Conservation (phyloP, 768 basidiomycete species). For the Leccinum imitatum region DNA sequence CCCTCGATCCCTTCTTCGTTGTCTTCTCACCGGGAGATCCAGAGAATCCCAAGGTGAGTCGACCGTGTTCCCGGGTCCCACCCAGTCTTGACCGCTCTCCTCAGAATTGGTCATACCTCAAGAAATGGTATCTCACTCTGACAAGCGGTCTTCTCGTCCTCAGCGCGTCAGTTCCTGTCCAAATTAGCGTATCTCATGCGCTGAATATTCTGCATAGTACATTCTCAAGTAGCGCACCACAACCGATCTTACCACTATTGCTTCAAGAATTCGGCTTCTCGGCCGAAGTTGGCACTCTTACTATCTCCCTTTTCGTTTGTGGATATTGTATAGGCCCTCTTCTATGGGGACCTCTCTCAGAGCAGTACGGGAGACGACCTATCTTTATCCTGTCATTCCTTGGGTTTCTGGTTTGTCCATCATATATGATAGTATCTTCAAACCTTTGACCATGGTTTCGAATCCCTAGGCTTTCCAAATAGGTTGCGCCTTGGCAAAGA, state of each 20-base stretch:
- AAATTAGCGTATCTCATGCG: not conserved
- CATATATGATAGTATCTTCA: not conserved
- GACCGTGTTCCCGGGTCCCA: not conserved
- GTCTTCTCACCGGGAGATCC: constrained; percentile 38
- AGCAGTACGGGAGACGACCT: constrained; percentile 57
- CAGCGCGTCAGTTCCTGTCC: constrained; percentile 44
- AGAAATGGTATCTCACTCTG: constrained; percentile 54
- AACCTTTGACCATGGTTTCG: not conserved
- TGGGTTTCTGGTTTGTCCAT: constrained; percentile 46
- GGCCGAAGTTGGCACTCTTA: constrained; percentile 50
- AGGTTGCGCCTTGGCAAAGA: constrained; percentile 59
- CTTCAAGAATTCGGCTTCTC: constrained; percentile 49
- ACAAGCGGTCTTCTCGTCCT: constrained; percentile 50
- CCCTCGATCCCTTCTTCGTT: constrained; percentile 32
- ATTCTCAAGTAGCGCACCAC: constrained; percentile 61
- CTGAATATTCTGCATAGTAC: constrained; percentile 39
- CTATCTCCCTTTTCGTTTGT: constrained; percentile 62
- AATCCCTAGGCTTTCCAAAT: constrained; percentile 53
- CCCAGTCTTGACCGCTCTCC: constrained; percentile 2
- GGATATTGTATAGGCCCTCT: constrained; percentile 68
- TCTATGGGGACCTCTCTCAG: constrained; percentile 57
- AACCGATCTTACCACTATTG: constrained; percentile 46
- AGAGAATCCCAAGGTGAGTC: constrained; percentile 45
- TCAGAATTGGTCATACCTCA: constrained; percentile 49
- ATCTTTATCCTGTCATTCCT: constrained; percentile 57